Percentiles rank a stretch among this genome's conserved stretches.
phyloP scores from a whole-genome alignment of 2,329 filamentous ascomycete species.

The Zalaria obscura region DNA sequence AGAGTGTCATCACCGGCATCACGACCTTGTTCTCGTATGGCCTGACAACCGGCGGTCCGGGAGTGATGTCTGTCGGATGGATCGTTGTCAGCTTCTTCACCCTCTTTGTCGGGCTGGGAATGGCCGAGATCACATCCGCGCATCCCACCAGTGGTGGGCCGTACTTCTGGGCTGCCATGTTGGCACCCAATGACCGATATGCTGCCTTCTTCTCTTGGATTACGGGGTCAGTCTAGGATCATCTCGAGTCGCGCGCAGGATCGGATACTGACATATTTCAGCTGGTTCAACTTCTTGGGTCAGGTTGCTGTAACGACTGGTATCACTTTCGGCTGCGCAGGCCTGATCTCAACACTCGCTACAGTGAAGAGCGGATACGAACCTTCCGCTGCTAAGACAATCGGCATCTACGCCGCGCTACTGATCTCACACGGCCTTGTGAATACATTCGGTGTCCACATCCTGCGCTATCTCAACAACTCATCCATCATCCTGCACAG shows the following conservation, averaged over 20 bases:
- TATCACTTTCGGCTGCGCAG: constrained; percentile 32
- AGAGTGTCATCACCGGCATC: constrained; percentile 46
- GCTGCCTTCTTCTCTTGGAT: constrained; percentile 33
- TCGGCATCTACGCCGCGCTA: constrained; percentile 46
- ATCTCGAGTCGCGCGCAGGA: not conserved
- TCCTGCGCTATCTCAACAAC: constrained; percentile 44
- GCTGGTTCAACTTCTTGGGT: constrained; percentile 30
- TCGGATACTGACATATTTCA: not conserved
- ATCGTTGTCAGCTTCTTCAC: constrained; percentile 43
- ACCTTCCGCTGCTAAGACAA: constrained; percentile 33
- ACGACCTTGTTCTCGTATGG: constrained; percentile 44
- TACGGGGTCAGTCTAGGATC: constrained; percentile 20
- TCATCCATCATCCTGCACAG: constrained; percentile 41
- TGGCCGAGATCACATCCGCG: constrained; percentile 46
- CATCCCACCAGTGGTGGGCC: constrained; percentile 45
- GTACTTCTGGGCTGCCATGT: constrained; percentile 46
- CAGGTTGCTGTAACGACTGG: constrained; percentile 36
- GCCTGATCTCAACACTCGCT: constrained; percentile 31
- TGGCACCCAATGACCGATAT: constrained; percentile 32
- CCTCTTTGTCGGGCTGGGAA: constrained; percentile 37
- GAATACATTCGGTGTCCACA: constrained; percentile 43
- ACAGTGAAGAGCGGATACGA: constrained; percentile 28
- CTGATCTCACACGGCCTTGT: constrained; percentile 39
- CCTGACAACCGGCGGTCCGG: constrained; percentile 39
- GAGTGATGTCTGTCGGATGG: constrained; percentile 42